Base-by-base conservation (phyloP, 2,329 filamentous ascomycete species). In the Arthrinium puccinioides region DNA sequence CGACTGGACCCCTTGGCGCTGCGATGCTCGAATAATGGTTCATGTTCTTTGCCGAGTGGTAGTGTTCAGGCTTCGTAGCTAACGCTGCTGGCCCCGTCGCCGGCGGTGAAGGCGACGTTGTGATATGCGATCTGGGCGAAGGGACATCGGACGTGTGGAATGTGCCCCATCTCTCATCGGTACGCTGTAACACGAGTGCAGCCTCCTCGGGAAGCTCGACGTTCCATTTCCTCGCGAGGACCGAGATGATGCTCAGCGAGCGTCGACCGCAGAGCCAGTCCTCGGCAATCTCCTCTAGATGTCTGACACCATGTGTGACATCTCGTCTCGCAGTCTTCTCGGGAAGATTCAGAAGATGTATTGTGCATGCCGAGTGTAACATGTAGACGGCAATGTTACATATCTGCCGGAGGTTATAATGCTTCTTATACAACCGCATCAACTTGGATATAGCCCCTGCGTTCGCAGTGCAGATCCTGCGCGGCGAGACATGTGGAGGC, bases 371-470 rank as follows among this genome's bases (percentile, higher is more conserved):
- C 5, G 87, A 92, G 58, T 97, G 90, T 0, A 85, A 74, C 62
- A 97, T 96, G 59, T 98, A 98, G 1, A 97, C 88, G 4, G 85
- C 89, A 50, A 97, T 87, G 53, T 97, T 97, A 63, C 87, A 94
- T 23, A 98, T 95, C 56, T 97, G 90, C 5, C 87, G 80, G 10
- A 97, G 65, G 9, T 90, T 87, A 59, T 95, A 94, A 1, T 82
- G 82, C 48, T 90, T 87, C 59, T 94, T 96, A 63, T 97, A 98
- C 2, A 96, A 66, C 1, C 92, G 81, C 64, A 96, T 82, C n/a
- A 96, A 68, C 54, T 96, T 97, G 0, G 89, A 96, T 38, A 97
- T 92, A 45, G 82, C 81, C 2, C 82, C 80, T 1, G 92, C 90
- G 37, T 92, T 89, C 53, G 90, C 84, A 0, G 88, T 92, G 62